Conservation (phyloP, 164 flowering plant species). For the Liriodendron chinense region DNA sequence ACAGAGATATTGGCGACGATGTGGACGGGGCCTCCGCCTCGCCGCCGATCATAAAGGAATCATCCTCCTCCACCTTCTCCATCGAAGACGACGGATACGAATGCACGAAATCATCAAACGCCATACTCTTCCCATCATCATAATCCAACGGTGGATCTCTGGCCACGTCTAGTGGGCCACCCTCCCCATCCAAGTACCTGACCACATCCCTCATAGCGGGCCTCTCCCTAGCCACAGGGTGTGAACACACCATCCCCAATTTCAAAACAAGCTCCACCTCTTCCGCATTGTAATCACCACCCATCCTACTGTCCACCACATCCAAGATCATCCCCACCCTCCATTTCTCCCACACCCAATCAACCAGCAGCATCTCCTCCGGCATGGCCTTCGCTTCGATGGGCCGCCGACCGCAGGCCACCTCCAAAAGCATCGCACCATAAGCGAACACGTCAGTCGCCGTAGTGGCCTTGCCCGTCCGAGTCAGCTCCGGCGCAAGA, state of each 20-base stretch:
- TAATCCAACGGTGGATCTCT: conserved; percentile 9
- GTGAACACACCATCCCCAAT: conserved; percentile 52
- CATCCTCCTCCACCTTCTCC: conserved; percentile 4
- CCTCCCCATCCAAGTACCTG: conserved; percentile 46
- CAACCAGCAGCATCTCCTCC: conserved; percentile 53
- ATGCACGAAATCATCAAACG: conserved; percentile 28
- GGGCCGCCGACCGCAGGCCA: conserved; percentile 56
- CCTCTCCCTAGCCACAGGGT: conserved; percentile 20
- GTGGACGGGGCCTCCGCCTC: background rate
- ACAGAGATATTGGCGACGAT: background rate
- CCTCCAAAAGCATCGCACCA: conserved; percentile 59
- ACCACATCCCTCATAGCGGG: conserved; percentile 55
- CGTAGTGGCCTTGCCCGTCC: conserved; percentile 51
- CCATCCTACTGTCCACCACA: conserved; percentile 38
- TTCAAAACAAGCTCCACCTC: conserved; percentile 40
- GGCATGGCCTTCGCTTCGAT: conserved; percentile 46
- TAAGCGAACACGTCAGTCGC: conserved; percentile 58
- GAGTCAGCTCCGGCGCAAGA: conserved; percentile 60
- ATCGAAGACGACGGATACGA: conserved; percentile 32
- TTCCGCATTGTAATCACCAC: conserved; percentile 24
- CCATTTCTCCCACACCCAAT: conserved; percentile 56
- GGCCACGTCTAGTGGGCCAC: conserved; percentile 22
- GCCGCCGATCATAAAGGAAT: background rate
- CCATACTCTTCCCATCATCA: background rate
- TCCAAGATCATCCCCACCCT: conserved; percentile 30